Conservation (phyloP, 1,284 basidiomycete species). For the Exobasidium cylindrosporum region DNA sequence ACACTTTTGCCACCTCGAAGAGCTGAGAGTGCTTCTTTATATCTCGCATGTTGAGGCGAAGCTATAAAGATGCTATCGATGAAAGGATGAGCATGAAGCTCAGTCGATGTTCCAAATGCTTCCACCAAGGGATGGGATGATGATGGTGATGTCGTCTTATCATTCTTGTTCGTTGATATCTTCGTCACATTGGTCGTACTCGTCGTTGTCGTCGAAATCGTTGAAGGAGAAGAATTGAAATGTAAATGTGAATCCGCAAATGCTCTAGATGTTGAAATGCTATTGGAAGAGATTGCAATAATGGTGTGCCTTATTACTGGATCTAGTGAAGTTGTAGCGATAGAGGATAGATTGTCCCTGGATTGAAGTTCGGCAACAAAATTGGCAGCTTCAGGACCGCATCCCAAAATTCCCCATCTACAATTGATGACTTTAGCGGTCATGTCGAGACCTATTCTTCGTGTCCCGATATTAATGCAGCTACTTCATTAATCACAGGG, state of each 20-base stretch:
- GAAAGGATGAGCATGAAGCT: slow-evolving; percentile 5
- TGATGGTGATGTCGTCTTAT: not conserved
- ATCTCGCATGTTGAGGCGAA: not conserved
- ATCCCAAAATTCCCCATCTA: slow-evolving; percentile 16
- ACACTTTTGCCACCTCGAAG: slow-evolving; percentile 15
- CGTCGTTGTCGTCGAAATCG: not conserved
- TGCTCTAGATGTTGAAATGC: not conserved
- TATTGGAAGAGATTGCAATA: slow-evolving; percentile 2
- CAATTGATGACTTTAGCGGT: not conserved
- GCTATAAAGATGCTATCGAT: slow-evolving; percentile 12
- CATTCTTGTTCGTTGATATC: not conserved
- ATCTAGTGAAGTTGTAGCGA: not conserved
- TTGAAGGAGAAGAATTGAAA: not conserved
- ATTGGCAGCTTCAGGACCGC: slow-evolving; percentile 6
- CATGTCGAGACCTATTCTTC: not conserved
- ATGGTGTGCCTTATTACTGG: slow-evolving; percentile 8
- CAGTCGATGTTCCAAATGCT: slow-evolving; percentile 2
- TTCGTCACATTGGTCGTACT: not conserved
- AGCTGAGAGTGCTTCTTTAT: slow-evolving; percentile 7
- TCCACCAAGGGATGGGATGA: not conserved
- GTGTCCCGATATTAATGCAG: too few relatives aligned
- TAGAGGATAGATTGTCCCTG: not conserved
- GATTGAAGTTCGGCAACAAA: slow-evolving; percentile 14
- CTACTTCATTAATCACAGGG: too few relatives aligned
- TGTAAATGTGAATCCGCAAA: slow-evolving; percentile 12